phyloP scores from a whole-genome alignment of 768 basidiomycete species.

The Rhizopogon vinicolor region DNA sequence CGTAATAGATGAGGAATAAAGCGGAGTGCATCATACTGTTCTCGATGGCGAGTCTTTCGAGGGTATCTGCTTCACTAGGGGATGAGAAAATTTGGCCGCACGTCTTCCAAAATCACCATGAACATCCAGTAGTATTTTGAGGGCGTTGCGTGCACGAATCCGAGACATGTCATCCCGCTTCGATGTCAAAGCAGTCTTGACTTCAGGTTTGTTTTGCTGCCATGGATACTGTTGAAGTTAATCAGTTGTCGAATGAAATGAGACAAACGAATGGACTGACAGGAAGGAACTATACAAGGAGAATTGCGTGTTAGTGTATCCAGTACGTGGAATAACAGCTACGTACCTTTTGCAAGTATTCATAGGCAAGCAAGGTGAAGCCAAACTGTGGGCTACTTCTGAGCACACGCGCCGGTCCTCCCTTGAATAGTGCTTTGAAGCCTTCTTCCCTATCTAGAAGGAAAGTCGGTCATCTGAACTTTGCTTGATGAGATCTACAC shows the following conservation, averaged over 20 bases:
- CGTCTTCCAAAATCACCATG: constrained; percentile 84
- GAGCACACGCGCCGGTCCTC: constrained; percentile 82
- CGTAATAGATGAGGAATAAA: not conserved
- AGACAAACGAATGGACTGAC: constrained; percentile 16
- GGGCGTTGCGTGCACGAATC: constrained; percentile 89
- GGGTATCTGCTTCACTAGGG: constrained; percentile 10
- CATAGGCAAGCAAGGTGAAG: constrained; percentile 83
- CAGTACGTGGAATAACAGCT: constrained; percentile 7
- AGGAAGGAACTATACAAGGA: constrained; percentile 24
- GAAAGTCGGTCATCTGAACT: constrained; percentile 6
- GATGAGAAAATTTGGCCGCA: constrained; percentile 32
- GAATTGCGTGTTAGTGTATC: not conserved
- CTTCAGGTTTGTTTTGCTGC: constrained; percentile 60
- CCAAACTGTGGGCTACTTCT: constrained; percentile 94
- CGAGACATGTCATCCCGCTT: constrained; percentile 80
- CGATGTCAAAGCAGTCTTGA: constrained; percentile 65
- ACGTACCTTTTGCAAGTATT: constrained; percentile 61
- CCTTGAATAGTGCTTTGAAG: constrained; percentile 86
- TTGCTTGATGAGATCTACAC: constrained; percentile 23
- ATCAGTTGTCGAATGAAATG: not conserved
- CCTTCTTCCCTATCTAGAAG: constrained; percentile 80
- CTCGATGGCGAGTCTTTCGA: constrained; percentile 10
- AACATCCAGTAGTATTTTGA: constrained; percentile 86
- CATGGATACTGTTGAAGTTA: constrained; percentile 66
- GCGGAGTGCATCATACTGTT: constrained; percentile 11